Evolutionary conservation across 73 alveolate genomes (phyloP), one percentile per base, ranked within the genome.

Genomic region (Paramecium octaurelia): DNA sequence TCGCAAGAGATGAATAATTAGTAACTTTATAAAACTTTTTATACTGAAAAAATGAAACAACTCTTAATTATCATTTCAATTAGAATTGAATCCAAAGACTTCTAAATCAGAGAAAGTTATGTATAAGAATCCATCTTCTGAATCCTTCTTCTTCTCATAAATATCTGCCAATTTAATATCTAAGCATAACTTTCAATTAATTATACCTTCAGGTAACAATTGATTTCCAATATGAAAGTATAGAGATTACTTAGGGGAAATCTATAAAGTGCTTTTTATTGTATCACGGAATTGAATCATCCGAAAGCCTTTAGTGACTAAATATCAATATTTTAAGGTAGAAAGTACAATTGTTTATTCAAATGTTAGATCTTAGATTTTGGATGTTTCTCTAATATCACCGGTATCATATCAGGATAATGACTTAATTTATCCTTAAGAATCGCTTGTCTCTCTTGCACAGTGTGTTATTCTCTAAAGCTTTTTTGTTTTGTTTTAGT

Each of bases 41-140:
- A 31, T 64, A 8, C 6, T 54, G 34, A 54, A 18, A 18, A 7
- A 54, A 54, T 18, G 5, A 18, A 18, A 54, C 23, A 50, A 50
- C n/a, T 16, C 16, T 11, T 54, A 54, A 54, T 16, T 54, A 4
- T 54, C 31, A 16, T 54, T 16, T 54, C 69, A 18, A 16, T n/a
- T 7, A n/a, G 29, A 54, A 68, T 54, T 54, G 14, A 18, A 18
- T 18, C 94, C 94, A 24, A 71, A 89, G 16, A 36, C 94, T 48
- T 89, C 94, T 71, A 43, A 83, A 54, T 89, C 94, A 24, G 92
- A 89, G 70, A 71, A 89, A n/a, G 92, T 44, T 12, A 89, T 43
- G 20, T 89, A 71, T 29, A 89, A 44, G 84, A 89, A 89, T 6
- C 92, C 94, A 71, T 89, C 94, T 16, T 89, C 92, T 12, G 35